Percentiles rank a stretch among this genome's conserved stretches.
These are phyloP conservation scores for Lippia alba DNA, from an alignment of 305 asterid species.

Conservation along the genomic window DNA sequence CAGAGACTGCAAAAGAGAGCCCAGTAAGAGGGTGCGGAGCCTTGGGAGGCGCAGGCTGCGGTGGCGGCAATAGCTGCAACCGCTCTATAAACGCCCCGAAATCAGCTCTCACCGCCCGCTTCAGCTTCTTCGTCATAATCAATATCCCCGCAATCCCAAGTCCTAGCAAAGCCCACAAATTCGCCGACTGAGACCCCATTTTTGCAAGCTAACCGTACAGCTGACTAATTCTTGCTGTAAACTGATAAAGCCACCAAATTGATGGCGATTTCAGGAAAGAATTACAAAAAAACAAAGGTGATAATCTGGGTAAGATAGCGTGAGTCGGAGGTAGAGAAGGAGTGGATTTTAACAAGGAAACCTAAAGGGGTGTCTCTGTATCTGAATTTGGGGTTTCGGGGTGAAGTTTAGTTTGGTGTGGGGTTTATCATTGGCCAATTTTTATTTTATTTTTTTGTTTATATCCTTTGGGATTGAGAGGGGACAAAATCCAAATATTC, in stretches of 20 bases:
- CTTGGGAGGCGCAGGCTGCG: constrained; percentile 98
- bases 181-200: constrained; percentile 79
- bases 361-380: constrained; percentile 33
- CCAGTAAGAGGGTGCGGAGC: constrained; percentile 94
- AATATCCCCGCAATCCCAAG: constrained; percentile 94
- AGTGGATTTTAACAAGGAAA: constrained; percentile 27
- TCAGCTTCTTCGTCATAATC: constrained; percentile 82
- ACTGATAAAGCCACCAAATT: constrained; percentile 12
- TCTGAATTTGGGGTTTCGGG: constrained; percentile 31
- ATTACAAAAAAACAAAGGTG: background rate
- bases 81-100: constrained; percentile 91
- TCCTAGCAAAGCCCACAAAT: constrained; percentile 91
- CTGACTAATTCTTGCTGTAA: constrained; percentile 1
- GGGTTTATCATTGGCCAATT: constrained; percentile 36
- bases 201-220: constrained; percentile 26
- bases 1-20: constrained; percentile 85
- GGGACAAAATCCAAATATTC: too few relatives aligned
- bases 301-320: background rate
- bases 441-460: background rate
- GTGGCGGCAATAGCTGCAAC: constrained; percentile 94
- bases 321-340: background rate
- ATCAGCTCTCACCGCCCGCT: constrained; percentile 74
- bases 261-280: background rate
- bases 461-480: background rate
- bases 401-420: constrained; percentile 24